Conservation (phyloP, 1,284 basidiomycete species). For the Erythrobasidium hasegawianum region DNA sequence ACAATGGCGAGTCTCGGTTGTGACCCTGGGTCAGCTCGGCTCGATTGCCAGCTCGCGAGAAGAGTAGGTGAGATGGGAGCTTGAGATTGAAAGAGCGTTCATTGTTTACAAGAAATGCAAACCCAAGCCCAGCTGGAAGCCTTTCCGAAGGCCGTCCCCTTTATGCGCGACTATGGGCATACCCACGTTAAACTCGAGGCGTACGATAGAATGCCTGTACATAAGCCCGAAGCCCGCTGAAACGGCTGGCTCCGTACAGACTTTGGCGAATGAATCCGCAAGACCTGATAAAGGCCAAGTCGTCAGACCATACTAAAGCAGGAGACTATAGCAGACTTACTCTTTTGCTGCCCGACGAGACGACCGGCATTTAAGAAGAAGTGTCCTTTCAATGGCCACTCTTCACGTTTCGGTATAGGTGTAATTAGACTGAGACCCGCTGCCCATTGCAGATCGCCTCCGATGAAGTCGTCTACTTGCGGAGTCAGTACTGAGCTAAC, state of each 20-base stretch:
- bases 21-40: too few species aligned
- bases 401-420: slow-evolving; percentile 68
- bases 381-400: slow-evolving; percentile 88
- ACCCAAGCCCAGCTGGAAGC: slow-evolving; percentile 88
- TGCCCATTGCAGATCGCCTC: slow-evolving; percentile 85
- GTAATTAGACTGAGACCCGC: slow-evolving; percentile 74
- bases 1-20: too few species aligned
- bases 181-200: slow-evolving; percentile 88
- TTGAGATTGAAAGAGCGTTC: neutral
- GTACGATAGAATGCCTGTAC: slow-evolving; percentile 76
- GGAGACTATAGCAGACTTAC: slow-evolving; percentile 52
- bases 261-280: slow-evolving; percentile 49
- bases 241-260: slow-evolving; percentile 54
- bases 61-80: too few species aligned
- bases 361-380: slow-evolving; percentile 80
- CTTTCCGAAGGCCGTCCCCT: slow-evolving; percentile 72
- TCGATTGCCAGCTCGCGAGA: too few species aligned
- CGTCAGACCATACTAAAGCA: slow-evolving; percentile 46
- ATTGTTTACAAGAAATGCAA: slow-evolving; percentile 62
- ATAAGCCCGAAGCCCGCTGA: slow-evolving; percentile 86
- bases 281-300: slow-evolving; percentile 51
- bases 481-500: neutral
- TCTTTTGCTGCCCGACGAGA: slow-evolving; percentile 62
- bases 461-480: slow-evolving; percentile 63
- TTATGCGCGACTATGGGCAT: slow-evolving; percentile 74